Evolutionary conservation across 768 basidiomycete genomes (phyloP), one percentile per base, ranked within the genome.

Genomic region (Tylopilus plumbeoviolaceoides): DNA sequence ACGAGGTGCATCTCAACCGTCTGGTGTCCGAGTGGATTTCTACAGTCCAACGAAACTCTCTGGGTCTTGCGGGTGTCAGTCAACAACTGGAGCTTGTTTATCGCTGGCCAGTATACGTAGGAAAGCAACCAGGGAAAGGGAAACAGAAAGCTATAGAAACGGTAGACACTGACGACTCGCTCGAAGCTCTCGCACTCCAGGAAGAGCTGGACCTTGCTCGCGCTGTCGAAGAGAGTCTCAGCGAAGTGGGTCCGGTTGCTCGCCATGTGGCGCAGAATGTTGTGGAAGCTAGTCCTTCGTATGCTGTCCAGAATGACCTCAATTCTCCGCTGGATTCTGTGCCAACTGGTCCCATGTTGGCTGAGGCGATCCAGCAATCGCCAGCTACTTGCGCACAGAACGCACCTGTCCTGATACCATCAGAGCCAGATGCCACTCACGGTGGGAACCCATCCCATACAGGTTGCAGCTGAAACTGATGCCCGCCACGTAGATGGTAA

Each of bases 221-320:
- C 36, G 80, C 80, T 10, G 73, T 83, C 20, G 71, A 72, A 60
- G 72, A 75, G 33, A 83, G 79, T 50, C 61, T 82, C 36, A 47
- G 51, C 27, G 70, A 72, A 43, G 41, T 55, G 23, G 42, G 38
- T 20, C 52, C 57, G 23, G 51, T 30, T 28, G 52, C 58, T 31
- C 50, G 23, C n/a, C 40, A 30, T 9, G 51, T 51, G 1, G 54
- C 52, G 14, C 48, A 57, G 8, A 53, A 45, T 31, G 35, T 55
- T 38, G 44, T 50, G 12, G 56, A 51, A 44, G 50, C 7, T 14
- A 50, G 52, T 5, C 18, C 53, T 20, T 55, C 50, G 27, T 46
- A 56, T 28, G 43, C 50, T 7, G 14, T 43, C 17, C 58, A 49
- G 54, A 54, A 60, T 18, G 46, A 51, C 30, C 44, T 61, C 21